A percentile compares a stretch with the other conserved stretches of the same genome.
These are phyloP conservation scores for Blepharisma japonicum DNA, from an alignment of 73 alveolate genomes.

Conservation along the genomic window DNA sequence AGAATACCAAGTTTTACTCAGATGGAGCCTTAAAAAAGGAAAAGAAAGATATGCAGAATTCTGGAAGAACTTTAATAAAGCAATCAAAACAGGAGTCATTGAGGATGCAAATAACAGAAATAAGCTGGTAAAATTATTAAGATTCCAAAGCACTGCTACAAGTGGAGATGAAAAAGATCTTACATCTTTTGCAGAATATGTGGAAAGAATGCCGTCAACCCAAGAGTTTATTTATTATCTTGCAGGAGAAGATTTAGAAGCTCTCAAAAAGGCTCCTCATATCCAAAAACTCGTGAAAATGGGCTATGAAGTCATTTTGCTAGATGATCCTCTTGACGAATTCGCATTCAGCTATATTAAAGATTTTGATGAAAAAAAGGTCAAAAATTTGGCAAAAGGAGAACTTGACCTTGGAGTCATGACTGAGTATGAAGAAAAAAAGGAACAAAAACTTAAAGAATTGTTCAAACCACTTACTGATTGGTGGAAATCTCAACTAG, in stretches of 20 bases:
- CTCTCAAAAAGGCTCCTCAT: conserved; percentile 80
- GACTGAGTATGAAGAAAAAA: conserved; percentile 51
- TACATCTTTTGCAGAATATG: conserved; percentile 79
- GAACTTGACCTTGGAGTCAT: conserved; percentile 69
- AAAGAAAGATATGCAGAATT: conserved; percentile 84
- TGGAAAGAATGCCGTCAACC: conserved; percentile 84
- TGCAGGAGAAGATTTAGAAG: conserved; percentile 89
- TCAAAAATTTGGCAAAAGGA: conserved; percentile 82
- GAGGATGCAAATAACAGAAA: conserved; percentile 98
- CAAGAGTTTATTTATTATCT: conserved; percentile 88
- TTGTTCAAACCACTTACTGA: conserved; percentile 87
- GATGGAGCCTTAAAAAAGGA: conserved; percentile 66
- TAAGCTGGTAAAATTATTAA: conserved; percentile 93
- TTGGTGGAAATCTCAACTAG: conserved; percentile 81
- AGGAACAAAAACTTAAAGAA: conserved; percentile 76
- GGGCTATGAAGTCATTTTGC: conserved; percentile 77
- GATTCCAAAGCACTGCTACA: conserved; percentile 59
- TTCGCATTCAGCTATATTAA: conserved; percentile 76
- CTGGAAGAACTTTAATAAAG: conserved; percentile 95
- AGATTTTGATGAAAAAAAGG: conserved; percentile 79
- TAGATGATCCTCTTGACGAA: conserved; percentile 92
- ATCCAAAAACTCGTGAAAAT: conserved; percentile 68
- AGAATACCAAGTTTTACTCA: conserved; percentile 69
- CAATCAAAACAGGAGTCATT: conserved; percentile 96
- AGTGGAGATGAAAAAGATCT: conserved; percentile 36